Conservation (phyloP, 345 rosid species). For the Noccaea bulbosa region DNA sequence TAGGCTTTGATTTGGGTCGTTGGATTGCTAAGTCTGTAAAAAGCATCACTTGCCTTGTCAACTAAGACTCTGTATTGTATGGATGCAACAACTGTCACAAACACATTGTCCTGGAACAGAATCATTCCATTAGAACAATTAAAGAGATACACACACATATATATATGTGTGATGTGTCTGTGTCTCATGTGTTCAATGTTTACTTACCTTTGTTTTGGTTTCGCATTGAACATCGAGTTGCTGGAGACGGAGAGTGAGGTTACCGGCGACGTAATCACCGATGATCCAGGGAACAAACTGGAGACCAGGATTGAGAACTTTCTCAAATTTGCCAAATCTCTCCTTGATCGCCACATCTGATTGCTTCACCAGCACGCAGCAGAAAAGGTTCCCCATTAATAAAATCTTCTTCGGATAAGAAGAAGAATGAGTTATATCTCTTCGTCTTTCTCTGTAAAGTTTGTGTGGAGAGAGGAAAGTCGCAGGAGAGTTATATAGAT, state of each 20-base stretch:
- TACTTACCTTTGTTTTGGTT: constrained; percentile 68
- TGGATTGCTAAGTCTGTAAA: constrained; percentile 63
- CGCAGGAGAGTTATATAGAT: constrained; percentile 28
- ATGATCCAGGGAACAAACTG: constrained; percentile 65
- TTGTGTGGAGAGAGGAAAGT: constrained; percentile 23
- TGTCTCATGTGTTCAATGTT: not conserved
- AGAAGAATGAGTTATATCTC: constrained; percentile 4
- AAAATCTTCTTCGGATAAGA: not conserved
- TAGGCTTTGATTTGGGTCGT: constrained; percentile 60
- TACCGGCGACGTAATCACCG: constrained; percentile 59
- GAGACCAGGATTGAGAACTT: constrained; percentile 67
- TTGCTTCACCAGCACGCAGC: constrained; percentile 64
- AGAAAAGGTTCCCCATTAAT: constrained; percentile 64
- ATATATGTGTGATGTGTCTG: not conserved
- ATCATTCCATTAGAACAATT: not conserved
- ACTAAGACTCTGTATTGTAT: constrained; percentile 57
- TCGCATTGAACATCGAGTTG: constrained; percentile 73
- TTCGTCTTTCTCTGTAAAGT: constrained; percentile 12
- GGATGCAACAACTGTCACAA: constrained; percentile 66
- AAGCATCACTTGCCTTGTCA: constrained; percentile 61
- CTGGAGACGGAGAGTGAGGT: constrained; percentile 60
- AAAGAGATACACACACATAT: not conserved
- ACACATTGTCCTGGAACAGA: constrained; percentile 55
- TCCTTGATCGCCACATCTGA: constrained; percentile 66
- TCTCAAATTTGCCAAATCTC: constrained; percentile 61